A percentile compares a stretch with the other conserved stretches of the same genome.
phyloP scores from a whole-genome alignment of 768 basidiomycete species.

The Albatrellus ellisii region DNA sequence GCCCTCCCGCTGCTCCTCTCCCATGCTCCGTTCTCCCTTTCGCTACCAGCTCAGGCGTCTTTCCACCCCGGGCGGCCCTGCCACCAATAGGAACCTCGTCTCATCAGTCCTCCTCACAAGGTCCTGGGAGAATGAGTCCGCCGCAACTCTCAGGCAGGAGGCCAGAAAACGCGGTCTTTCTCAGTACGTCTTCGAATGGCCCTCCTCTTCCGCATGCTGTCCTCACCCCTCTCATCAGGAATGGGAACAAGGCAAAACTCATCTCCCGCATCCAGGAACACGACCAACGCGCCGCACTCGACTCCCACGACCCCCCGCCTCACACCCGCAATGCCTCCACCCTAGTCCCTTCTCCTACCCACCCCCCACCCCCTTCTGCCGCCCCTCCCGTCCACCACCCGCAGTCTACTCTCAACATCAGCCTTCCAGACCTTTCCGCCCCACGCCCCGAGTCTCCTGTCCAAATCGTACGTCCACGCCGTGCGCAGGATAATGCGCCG shows the following conservation, averaged over 20 bases:
- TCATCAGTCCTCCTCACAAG: conserved; percentile 44
- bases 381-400: conserved; percentile 18
- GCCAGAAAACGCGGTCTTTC: conserved; percentile 43
- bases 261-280: conserved; percentile 42
- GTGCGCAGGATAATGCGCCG: conserved; percentile 4
- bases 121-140: conserved; percentile 39
- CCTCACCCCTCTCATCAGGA: conserved; percentile 23
- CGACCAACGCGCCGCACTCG: conserved; percentile 15
- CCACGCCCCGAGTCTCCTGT: conserved; percentile 29
- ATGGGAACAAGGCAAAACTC: conserved; percentile 45
- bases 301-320: conserved; percentile 6
- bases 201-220: conserved; percentile 7
- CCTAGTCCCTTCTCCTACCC: conserved; percentile 5
- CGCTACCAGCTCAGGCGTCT: conserved; percentile 14
- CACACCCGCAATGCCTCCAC: conserved; percentile 19
- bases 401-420: conserved; percentile 30
- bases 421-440: conserved; percentile 41
- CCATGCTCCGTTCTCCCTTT: conserved; percentile 20
- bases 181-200: conserved; percentile 25
- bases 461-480: conserved; percentile 41
- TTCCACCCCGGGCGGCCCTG: background rate
- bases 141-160: conserved; percentile 37
- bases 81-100: conserved; percentile 24
- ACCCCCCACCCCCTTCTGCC: conserved; percentile 13
- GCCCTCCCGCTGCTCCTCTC: background rate